Evolutionary conservation across 805 yeast species (phyloP).

Genomic region (Candida ipomoeae): DNA sequence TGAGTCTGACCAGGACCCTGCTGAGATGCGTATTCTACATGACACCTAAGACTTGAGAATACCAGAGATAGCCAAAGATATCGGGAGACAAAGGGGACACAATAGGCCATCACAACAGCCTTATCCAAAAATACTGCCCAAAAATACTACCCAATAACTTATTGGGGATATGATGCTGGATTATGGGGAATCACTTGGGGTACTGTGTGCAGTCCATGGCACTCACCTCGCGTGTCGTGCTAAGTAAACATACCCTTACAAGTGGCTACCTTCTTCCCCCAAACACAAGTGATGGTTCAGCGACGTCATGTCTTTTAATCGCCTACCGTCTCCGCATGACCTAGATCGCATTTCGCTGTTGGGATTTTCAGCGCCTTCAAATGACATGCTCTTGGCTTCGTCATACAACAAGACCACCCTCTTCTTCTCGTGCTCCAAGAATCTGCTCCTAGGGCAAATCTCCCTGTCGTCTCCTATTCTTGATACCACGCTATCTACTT

Average conservation of each 20-base stretch:
- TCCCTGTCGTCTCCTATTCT: conserved; percentile 21
- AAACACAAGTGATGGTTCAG: neutral
- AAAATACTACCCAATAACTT: too few species aligned
- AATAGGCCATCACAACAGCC: too few species aligned
- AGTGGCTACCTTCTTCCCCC: neutral
- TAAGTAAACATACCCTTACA: neutral
- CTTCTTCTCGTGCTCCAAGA: conserved; percentile 9
- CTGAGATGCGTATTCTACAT: conserved; percentile 31
- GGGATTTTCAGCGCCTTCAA: conserved; percentile 8
- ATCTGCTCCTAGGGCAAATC: conserved; percentile 6
- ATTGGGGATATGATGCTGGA: too few species aligned
- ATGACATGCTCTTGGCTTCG: conserved; percentile 12
- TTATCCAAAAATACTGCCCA: too few species aligned
- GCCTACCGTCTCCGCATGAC: conserved; percentile 10
- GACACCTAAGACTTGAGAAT: neutral
- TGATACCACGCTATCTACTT: conserved; percentile 25
- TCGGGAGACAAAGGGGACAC: too few species aligned
- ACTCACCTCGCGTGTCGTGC: neutral
- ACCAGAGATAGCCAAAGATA: too few species aligned
- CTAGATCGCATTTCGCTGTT: conserved; percentile 7
- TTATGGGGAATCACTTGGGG: too few species aligned
- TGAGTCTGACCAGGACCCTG: conserved; percentile 89
- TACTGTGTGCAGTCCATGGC: neutral
- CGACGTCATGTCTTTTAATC: conserved; percentile 8
- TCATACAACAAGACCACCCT: conserved; percentile 9